Base-by-base conservation (phyloP, 2,329 filamentous ascomycete species). In the Sporothrix protearum region DNA sequence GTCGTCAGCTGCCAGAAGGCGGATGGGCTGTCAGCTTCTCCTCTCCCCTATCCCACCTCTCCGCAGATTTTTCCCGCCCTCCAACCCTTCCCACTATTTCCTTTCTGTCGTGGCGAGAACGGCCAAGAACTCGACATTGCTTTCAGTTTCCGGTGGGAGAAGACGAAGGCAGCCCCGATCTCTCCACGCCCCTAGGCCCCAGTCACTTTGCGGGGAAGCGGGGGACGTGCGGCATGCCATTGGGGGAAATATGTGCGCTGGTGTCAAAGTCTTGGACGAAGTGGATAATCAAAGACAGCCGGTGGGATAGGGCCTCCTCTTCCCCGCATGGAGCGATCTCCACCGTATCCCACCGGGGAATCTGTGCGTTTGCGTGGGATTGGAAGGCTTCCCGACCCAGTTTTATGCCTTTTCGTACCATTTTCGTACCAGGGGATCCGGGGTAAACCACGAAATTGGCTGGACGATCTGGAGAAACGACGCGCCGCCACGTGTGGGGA, bases 311-410 rank as follows among this genome's bases (percentile, higher is more conserved):
- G 9, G 12, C 14, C 19, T 42, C n/a, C n/a, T n/a, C n/a, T 49
- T 16, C 57, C 57, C n/a, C 33, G 19, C n/a, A 42, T 63, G 16
- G 16, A n/a, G 7, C 5, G 16, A 9, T 47, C 16, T 4, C 45
- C 57, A 3, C 57, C 19, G 14, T 10, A 64, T 64, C 61, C 61
- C 61, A 64, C 61, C 61, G 61, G 61, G 57, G 30, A 64, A 16
- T 64, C 47, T 30, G 22, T 3, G 49, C n/a, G 49, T 28, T 28
- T n/a, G 14, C 16, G 25, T 59, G 22, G 53, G 53, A 57, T 33
- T 22, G 19, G 22, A 30, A 25, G 14, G 16, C 25, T 2, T 30
- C 16, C 4, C 42, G 42, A 10, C 61, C 61, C 59, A 64, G 22
- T 22, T n/a, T 59, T 59, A 30, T 36, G 55, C 33, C 25, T 33